Base-by-base conservation (phyloP, 2,329 filamentous ascomycete genomes). In the Cladosporium sp. region DNA sequence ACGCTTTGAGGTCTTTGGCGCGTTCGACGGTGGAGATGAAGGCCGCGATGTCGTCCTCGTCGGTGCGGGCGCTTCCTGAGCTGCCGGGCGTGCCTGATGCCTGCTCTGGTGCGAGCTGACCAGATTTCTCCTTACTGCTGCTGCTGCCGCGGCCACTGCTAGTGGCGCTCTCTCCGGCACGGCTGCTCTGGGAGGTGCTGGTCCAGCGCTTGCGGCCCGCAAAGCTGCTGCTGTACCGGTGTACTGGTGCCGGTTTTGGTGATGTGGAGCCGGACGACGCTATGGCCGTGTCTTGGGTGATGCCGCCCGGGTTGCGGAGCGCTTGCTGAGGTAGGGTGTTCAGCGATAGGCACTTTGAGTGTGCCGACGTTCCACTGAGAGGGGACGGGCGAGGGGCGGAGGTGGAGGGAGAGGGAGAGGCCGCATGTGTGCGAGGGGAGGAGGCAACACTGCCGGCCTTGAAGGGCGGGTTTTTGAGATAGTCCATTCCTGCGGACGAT, bases 381-480 rank as follows among this genome's bases (percentile, higher is more conserved):
- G 80, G 79, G n/a, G 82, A 81, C 49, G 71, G 69, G 44, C 69
- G 69, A 50, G 72, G 69, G 21, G 71, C 72, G 1, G 71, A 84
- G 79, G 49, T 82, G 80, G 5, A 81, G 68, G n/a, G 74, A 78
- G 33, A 81, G 79, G n/a, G 84, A 33, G 50, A 63, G 49, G 61
- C 61, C 82, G 94, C 5, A 35, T 31, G 55, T 21, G n/a, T 53
- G 50, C 59, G 57, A 21, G 64, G 64, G 12, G 93, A 97, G 4
- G 91, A 92, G 2, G 93, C 96, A n/a, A 98, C 82, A 1, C 94
- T 96, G 12, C 94, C 94, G 16, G 93, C 92, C 78, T 99, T 99
- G 82, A 99, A 99, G 0, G 94, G 93, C 72, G 96, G 92, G 73
- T 97, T 97, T 0, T 92, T 96, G 26, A 97, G 0, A 92, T 97